phyloP scores from a whole-genome alignment of 2,329 filamentous ascomycete genomes.

The Cladophialophora immunda region DNA sequence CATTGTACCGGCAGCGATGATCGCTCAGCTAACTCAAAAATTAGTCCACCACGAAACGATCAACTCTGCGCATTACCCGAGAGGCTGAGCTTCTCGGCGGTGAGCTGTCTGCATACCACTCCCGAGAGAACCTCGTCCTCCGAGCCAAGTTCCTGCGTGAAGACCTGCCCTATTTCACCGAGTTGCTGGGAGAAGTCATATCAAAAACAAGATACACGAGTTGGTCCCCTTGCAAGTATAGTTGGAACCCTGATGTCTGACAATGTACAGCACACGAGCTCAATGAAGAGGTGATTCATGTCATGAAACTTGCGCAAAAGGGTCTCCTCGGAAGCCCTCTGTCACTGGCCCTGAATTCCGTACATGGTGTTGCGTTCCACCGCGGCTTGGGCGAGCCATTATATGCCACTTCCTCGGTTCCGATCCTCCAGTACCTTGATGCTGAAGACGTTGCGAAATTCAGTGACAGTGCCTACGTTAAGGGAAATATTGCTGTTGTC shows the following conservation, averaged over 20 bases:
- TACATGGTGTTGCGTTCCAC: constrained; percentile 89
- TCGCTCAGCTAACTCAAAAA: constrained; percentile 48
- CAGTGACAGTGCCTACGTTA: constrained; percentile 81
- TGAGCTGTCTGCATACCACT: constrained; percentile 86
- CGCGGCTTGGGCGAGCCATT: constrained; percentile 84
- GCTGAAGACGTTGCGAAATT: constrained; percentile 78
- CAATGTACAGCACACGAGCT: constrained; percentile 78
- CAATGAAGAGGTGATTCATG: constrained; percentile 82
- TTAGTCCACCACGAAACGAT: constrained; percentile 83
- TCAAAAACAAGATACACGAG: constrained; percentile 84
- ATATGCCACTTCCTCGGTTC: constrained; percentile 74
- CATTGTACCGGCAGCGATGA: constrained; percentile 20
- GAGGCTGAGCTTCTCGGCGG: constrained; percentile 95
- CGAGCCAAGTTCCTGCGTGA: constrained; percentile 94
- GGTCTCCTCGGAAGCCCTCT: constrained; percentile 69
- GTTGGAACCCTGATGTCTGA: constrained; percentile 14
- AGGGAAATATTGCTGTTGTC: constrained; percentile 89
- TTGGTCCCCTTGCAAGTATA: constrained; percentile 44
- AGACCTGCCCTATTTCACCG: constrained; percentile 96
- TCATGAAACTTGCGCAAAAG: constrained; percentile 81
- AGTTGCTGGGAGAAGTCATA: constrained; percentile 91
- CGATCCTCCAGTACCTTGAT: constrained; percentile 81
- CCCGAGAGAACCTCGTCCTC: constrained; percentile 89
- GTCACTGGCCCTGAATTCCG: constrained; percentile 83
- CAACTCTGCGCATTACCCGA: constrained; percentile 89